These are phyloP conservation scores for Pseudogymnoascus sp. DNA, from an alignment of 2,329 filamentous ascomycete species.

Conservation along the genomic window DNA sequence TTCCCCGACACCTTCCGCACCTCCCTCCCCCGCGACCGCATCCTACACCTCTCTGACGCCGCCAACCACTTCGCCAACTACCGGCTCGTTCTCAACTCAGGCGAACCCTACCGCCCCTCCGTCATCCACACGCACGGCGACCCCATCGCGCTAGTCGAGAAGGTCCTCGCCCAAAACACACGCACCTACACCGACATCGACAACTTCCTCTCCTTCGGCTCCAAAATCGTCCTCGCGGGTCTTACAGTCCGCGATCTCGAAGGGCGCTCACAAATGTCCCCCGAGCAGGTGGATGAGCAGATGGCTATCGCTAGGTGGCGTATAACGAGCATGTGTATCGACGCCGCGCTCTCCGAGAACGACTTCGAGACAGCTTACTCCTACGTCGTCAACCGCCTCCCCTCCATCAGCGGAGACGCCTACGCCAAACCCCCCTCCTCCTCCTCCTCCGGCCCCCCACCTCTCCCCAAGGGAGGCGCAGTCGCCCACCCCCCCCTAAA, in stretches of 20 bases:
- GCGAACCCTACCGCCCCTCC: constrained; percentile 71
- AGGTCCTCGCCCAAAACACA: constrained; percentile 66
- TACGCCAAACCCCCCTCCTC: constrained; percentile 6
- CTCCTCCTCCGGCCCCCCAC: constrained; percentile 10
- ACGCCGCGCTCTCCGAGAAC: constrained; percentile 65
- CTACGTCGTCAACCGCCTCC: constrained; percentile 65
- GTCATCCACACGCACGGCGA: constrained; percentile 69
- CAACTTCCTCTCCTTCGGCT: constrained; percentile 61
- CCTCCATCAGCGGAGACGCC: constrained; percentile 24
- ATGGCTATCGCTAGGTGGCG: constrained; percentile 47
- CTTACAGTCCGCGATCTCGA: constrained; percentile 28
- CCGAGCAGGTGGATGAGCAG: constrained; percentile 25
- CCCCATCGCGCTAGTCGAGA: constrained; percentile 63
- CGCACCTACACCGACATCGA: constrained; percentile 67
- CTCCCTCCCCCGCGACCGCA: constrained; percentile 43
- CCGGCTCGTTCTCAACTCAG: constrained; percentile 67
- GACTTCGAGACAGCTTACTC: constrained; percentile 84
- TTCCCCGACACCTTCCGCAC: constrained; percentile 50
- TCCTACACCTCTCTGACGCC: constrained; percentile 58
- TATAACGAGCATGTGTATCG: constrained; percentile 71
- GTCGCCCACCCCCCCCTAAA: constrained; percentile 19
- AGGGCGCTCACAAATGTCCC: constrained; percentile 10
- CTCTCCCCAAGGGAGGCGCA: constrained; percentile 19
- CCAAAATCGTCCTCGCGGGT: constrained; percentile 55
- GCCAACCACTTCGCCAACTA: constrained; percentile 71